Evolutionary conservation across 192 early-diverging fungal genomes (phyloP).

Genomic region (Umbelopsis sp.): DNA sequence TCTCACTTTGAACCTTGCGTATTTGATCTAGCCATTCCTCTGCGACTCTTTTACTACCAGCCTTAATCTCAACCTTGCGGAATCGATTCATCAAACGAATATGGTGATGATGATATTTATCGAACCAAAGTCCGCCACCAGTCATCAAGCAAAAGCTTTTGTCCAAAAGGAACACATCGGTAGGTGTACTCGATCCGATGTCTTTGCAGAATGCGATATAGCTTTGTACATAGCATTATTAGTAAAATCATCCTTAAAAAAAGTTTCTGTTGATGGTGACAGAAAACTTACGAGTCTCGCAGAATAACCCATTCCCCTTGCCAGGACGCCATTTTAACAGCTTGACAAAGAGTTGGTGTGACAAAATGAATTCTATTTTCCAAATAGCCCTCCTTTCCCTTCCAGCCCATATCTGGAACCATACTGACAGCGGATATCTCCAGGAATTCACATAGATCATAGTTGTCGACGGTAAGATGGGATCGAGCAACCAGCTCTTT

Average conservation of each 20-base stretch:
- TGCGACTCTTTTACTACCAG: slow-evolving; percentile 63
- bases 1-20: slow-evolving; percentile 53
- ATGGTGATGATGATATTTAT: slow-evolving; percentile 50
- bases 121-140: slow-evolving; percentile 21
- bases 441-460: slow-evolving; percentile 76
- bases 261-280: background rate
- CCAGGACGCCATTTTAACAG: slow-evolving; percentile 45
- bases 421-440: slow-evolving; percentile 76
- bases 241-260: background rate
- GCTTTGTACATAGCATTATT: slow-evolving; percentile 7
- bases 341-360: slow-evolving; percentile 28
- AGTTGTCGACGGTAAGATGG: slow-evolving; percentile 62
- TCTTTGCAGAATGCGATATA: slow-evolving; percentile 56
- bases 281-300: slow-evolving; percentile 55
- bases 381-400: slow-evolving; percentile 80
- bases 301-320: slow-evolving; percentile 74
- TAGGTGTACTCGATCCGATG: slow-evolving; percentile 41
- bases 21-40: slow-evolving; percentile 71
- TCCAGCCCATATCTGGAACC: slow-evolving; percentile 81
- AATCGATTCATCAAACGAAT: slow-evolving; percentile 61
- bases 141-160: slow-evolving; percentile 38
- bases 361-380: slow-evolving; percentile 62
- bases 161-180: slow-evolving; percentile 59
- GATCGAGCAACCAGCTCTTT: slow-evolving; percentile 58
- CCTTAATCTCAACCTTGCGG: slow-evolving; percentile 71